Base-by-base conservation (phyloP, 495 filamentous ascomycete species). In the Penicillium goetzii region DNA sequence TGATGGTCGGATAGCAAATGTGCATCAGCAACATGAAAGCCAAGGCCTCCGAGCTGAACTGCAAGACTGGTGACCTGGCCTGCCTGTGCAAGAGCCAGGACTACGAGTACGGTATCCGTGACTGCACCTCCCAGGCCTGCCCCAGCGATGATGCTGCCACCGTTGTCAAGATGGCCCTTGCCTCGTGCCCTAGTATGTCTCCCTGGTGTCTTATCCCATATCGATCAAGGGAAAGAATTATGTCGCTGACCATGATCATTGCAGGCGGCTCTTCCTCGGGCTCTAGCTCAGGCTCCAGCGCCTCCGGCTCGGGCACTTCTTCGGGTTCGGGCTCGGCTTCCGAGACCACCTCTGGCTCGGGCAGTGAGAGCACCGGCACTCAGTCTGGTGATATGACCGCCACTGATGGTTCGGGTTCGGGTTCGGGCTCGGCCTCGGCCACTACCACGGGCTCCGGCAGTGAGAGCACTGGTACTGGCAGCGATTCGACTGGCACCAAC, bases 101-200 rank as follows among this genome's bases (percentile, higher is more conserved):
- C 83, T 96, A 92, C 76, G 73, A 75, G 62, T 90, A 86, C 70
- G 92, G 92, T 71, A 80, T 96, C 62, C 88, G 85, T 52, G 92
- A 96, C 78, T 96, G 92, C 83, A 84, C 90, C 56, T 74, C 78
- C 59, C 74, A 89, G 76, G 81, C 84, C 55, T 96, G 92, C 81
- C 74, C 76, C 15, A 69, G 74, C 17, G 78, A 79, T 60, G 78
- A 83, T 57, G 70, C 76, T 12, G 62, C 61, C 26, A 73, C 74
- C 60, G 78, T 78, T 14, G 51, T 81, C 34, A 28, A 68, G 14
- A 67, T 69, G 74, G 82, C 78, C 57, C 63, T 74, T 55, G 73
- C 69, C 32, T 56, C 72, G 59, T 78, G 75, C 74, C 70, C 78
- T 64, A 67, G 69, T 63, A 64, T 14, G 11, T 41, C 28, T 15